Conservation (phyloP, 768 basidiomycete genomes). For the Phylloporus sp. region DNA sequence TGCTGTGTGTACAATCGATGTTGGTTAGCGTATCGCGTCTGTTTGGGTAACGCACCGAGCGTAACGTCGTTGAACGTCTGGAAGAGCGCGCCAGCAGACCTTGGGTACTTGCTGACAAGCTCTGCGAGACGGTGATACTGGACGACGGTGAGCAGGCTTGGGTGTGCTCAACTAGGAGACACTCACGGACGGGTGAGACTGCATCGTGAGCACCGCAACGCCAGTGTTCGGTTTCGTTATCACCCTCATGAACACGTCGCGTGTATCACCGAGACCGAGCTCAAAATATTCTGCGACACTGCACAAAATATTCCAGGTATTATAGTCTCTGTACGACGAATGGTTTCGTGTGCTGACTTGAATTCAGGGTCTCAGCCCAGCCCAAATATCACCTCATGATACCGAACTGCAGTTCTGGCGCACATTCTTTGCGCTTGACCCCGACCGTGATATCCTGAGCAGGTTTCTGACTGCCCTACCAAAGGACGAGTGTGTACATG, state of each 20-base stretch:
- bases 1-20: conserved; percentile 37
- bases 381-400: conserved; percentile 43
- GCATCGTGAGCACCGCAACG: conserved; percentile 10
- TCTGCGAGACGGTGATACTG: conserved; percentile 48
- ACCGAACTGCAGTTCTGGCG: conserved; percentile 49
- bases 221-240: too few species aligned
- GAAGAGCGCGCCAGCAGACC: conserved; percentile 56
- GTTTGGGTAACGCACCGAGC: conserved; percentile 41
- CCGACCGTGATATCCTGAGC: conserved; percentile 46
- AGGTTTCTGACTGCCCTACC: conserved; percentile 37
- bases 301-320: conserved; percentile 46
- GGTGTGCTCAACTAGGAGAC: neutral
- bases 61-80: conserved; percentile 75
- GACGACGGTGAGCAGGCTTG: conserved; percentile 2
- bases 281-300: conserved; percentile 49
- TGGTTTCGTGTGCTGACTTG: conserved; percentile 1
- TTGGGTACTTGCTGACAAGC: conserved; percentile 58
- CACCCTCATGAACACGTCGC: conserved; percentile 17
- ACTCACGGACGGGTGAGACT: conserved; percentile 25
- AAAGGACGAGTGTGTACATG: conserved; percentile 48
- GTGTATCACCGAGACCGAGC: conserved; percentile 24
- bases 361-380: conserved; percentile 40
- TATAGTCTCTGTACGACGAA: neutral
- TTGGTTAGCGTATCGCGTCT: neutral
- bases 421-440: conserved; percentile 48